Conservation (phyloP, 176 grass and related monocot species). For the Chloris gayana region DNA sequence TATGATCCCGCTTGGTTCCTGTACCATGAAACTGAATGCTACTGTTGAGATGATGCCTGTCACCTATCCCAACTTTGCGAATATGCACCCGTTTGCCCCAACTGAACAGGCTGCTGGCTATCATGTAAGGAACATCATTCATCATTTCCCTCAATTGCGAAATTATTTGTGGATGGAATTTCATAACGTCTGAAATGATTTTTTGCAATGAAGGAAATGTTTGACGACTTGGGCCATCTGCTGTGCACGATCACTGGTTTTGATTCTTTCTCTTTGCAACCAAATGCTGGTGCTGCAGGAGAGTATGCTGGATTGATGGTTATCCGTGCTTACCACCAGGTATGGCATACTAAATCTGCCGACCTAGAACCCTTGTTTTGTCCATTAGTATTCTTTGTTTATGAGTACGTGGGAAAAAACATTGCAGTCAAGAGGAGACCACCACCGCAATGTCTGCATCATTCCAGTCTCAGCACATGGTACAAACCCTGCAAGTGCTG, state of each 20-base stretch:
- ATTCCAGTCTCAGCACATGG: slow-evolving; percentile 98
- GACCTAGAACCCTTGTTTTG: neutral
- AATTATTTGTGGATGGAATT: neutral
- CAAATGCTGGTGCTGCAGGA: slow-evolving; percentile 97
- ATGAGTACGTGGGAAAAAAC: slow-evolving; percentile 33
- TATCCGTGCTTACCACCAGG: slow-evolving; percentile 90
- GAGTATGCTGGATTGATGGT: slow-evolving; percentile 99
- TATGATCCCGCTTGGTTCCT: slow-evolving; percentile 99
- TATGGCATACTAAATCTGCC: slow-evolving; percentile 32
- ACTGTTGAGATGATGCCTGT: slow-evolving; percentile 99
- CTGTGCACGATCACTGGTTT: slow-evolving; percentile 90
- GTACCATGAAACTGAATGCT: slow-evolving; percentile 99
- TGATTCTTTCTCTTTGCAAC: slow-evolving; percentile 99
- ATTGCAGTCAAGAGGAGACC: slow-evolving; percentile 83
- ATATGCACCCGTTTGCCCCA: slow-evolving; percentile 91
- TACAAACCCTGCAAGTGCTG: slow-evolving; percentile 98
- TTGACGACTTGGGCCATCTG: slow-evolving; percentile 87
- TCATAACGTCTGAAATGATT: slow-evolving; percentile 21
- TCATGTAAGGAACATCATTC: slow-evolving; percentile 56
- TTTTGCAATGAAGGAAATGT: slow-evolving; percentile 84
- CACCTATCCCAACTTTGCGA: slow-evolving; percentile 85
- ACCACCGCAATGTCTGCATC: slow-evolving; percentile 95
- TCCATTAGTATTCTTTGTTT: slow-evolving; percentile 36
- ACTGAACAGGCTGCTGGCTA: slow-evolving; percentile 81
- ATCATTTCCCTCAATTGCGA: neutral